Evolutionary conservation across 208 protist species (phyloP), one percentile per base, ranked within the genome.

Genomic region (Leishmania martiniquensis): DNA sequence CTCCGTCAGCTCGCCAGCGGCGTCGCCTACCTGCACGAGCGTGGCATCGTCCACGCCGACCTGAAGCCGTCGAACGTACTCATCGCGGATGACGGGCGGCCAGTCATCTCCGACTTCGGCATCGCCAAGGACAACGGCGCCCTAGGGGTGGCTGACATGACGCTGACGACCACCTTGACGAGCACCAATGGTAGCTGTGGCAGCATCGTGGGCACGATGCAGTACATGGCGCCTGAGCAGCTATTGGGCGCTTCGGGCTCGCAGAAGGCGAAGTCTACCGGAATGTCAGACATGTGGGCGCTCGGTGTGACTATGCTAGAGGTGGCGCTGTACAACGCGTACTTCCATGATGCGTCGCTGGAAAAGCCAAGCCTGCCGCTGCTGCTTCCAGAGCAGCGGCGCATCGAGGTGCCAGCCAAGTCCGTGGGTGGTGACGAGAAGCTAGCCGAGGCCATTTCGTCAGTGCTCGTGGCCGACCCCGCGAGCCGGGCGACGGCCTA

Each of bases 71-170:
- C 84, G 2, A 96, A 96, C 72, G 85, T 96, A n/a, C 86, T 96
- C 57, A 70, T 96, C 42, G 83, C 86, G 44, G 81, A 77, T 42
- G 88, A 96, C 47, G 81, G 89, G n/a, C 80, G 85, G 34, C 85
- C 91, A 2, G 85, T 92, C 29, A 81, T 98, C 59, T 81, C 90
- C 10, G 95, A 98, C 78, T 97, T 98, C 80, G 95, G 95, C 72
- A 90, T 93, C 47, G 88, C 87, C 13, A 90, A 88, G 82, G 77
- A 89, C 42, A 76, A 76, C 66, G 88, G 81, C 65, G 47, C 44
- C 5, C 86, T 88, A 37, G 87, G 87, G 37, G 52, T 62, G 17
- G 55, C 77, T 6, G 89, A 93, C 72, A 12, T 90, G 62, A 91
- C 87, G 47, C n/a, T 83, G 65, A 86, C 82, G 20, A 71, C 73